Evolutionary conservation across 106 monocot species (phyloP).

Genomic region (Amphibolis antarctica): DNA sequence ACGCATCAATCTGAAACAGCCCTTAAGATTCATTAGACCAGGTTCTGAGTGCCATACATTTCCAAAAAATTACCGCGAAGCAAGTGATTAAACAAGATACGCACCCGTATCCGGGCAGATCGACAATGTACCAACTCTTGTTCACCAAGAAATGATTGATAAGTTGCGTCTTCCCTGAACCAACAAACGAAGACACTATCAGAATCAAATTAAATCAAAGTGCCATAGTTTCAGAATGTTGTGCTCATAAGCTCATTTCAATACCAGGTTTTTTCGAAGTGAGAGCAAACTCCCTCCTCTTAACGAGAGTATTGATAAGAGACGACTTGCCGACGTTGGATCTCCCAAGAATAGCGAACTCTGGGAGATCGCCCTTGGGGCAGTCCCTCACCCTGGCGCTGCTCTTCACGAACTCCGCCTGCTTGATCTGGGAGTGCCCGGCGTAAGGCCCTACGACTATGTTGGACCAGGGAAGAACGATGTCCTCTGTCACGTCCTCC

Average conservation of each 20-base stretch:
- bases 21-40: neutral
- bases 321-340: slow-evolving; percentile 97
- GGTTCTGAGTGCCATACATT: neutral
- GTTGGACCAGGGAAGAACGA: slow-evolving; percentile 88
- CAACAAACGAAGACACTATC: neutral
- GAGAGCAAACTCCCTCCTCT: slow-evolving; percentile 75
- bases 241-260: too few relatives aligned
- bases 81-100: neutral
- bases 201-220: slow-evolving; percentile 2
- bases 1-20: too few relatives aligned
- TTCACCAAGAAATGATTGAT: slow-evolving; percentile 97
- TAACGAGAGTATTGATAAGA: slow-evolving; percentile 73
- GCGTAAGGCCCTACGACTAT: slow-evolving; percentile 92
- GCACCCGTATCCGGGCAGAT: slow-evolving; percentile 96
- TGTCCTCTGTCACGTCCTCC: slow-evolving; percentile 31
- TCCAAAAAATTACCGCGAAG: neutral
- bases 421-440: slow-evolving; percentile 65
- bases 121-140: slow-evolving; percentile 96
- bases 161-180: slow-evolving; percentile 84
- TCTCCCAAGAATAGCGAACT: slow-evolving; percentile 80
- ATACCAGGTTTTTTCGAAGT: slow-evolving; percentile 97
- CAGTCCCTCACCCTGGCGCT: slow-evolving; percentile 75
- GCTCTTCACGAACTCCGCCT: slow-evolving; percentile 80
- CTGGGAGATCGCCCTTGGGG: slow-evolving; percentile 68
- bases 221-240: too few relatives aligned